phyloP scores from a whole-genome alignment of 768 basidiomycete species.

The Mycena haematopus region DNA sequence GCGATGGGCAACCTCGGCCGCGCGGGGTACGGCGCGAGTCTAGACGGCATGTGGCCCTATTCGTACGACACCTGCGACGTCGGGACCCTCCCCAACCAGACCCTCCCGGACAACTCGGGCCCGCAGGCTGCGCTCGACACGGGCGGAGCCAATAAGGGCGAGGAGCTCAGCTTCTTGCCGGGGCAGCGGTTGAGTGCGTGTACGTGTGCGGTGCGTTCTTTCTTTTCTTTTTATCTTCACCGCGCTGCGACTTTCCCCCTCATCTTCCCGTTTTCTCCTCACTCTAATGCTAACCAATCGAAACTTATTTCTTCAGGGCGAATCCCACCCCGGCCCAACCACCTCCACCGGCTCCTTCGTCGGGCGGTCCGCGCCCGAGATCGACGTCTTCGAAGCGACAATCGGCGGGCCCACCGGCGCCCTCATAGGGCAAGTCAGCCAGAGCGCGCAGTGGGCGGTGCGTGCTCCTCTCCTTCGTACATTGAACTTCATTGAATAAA shows the following conservation, averaged over 20 bases:
- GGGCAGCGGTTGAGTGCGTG: slow-evolving; percentile 87
- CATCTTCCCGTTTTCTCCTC: not conserved
- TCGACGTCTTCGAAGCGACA: slow-evolving; percentile 84
- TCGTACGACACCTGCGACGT: slow-evolving; percentile 78
- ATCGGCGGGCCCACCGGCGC: slow-evolving; percentile 52
- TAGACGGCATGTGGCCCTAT: slow-evolving; percentile 69
- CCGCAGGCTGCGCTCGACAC: slow-evolving; percentile 67
- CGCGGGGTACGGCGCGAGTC: slow-evolving; percentile 3
- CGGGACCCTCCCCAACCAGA: not conserved
- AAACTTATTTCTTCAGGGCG: slow-evolving; percentile 43
- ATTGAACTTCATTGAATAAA: slow-evolving; percentile 3
- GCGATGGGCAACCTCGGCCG: slow-evolving; percentile 12
- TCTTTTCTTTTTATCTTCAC: not conserved
- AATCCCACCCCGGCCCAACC: slow-evolving; percentile 84
- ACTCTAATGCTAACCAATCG: no score
- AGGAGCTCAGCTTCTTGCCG: slow-evolving; percentile 72
- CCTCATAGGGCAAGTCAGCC: slow-evolving; percentile 70
- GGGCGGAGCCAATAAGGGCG: slow-evolving; percentile 55
- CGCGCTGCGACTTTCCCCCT: not conserved
- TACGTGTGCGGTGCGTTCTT: slow-evolving; percentile 61
- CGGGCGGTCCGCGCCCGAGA: slow-evolving; percentile 87
- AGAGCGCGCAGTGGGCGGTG: slow-evolving; percentile 85
- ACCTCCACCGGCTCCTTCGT: slow-evolving; percentile 77
- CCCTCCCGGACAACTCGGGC: slow-evolving; percentile 50
- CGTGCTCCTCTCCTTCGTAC: slow-evolving; percentile 37